These are phyloP conservation scores for Eucalyptus regnans DNA, from an alignment of 345 rosid genomes.

Conservation along the genomic window DNA sequence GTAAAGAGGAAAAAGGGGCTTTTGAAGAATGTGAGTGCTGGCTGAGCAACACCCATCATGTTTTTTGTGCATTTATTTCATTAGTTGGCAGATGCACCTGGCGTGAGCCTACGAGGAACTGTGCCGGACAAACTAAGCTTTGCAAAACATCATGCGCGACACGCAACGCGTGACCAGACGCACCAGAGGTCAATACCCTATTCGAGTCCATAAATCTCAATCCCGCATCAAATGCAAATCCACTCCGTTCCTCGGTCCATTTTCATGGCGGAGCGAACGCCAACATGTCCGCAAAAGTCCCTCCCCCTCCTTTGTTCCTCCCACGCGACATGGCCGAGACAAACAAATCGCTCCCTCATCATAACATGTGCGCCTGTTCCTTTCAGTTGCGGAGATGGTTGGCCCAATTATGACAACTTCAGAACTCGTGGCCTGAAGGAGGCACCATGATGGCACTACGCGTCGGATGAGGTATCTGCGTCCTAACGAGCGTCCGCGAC, in stretches of 20 bases:
- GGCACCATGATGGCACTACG: background rate
- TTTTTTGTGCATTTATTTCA: background rate
- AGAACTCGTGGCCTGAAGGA: background rate
- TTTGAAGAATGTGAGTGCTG: background rate
- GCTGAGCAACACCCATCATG: background rate
- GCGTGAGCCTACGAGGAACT: background rate
- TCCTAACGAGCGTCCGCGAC: background rate
- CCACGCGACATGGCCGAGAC: background rate
- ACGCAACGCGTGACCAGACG: background rate
- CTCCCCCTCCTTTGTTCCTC: background rate
- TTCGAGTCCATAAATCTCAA: background rate
- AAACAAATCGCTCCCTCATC: background rate
- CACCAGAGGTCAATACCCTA: background rate
- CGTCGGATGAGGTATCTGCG: background rate
- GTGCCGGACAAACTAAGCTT: background rate
- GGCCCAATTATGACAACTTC: background rate
- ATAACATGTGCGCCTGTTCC: background rate
- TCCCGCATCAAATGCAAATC: background rate
- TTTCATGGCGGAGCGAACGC: background rate
- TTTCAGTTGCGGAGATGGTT: background rate
- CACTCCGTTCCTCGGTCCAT: background rate
- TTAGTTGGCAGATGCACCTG: background rate
- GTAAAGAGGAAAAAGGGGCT: background rate
- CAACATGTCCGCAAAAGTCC: background rate
- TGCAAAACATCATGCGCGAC: background rate